These are phyloP conservation scores for Parsonsia alboflavescens DNA, from an alignment of 257 asterid genomes.

Conservation along the genomic window DNA sequence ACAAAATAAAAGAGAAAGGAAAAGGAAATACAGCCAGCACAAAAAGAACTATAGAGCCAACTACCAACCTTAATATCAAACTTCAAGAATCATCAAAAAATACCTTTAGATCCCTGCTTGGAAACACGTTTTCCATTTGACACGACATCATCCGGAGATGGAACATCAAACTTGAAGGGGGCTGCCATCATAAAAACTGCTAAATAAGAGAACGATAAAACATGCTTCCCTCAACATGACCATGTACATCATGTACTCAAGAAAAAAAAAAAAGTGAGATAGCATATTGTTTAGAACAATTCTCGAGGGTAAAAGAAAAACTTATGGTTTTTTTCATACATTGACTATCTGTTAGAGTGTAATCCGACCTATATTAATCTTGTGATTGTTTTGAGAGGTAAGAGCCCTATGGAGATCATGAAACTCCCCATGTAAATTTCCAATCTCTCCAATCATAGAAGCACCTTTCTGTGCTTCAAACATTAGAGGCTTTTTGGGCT, in stretches of 20 bases:
- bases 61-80: neutral
- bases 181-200: conserved; percentile 46
- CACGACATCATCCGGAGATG: conserved; percentile 87
- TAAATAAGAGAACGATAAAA: conserved; percentile 29
- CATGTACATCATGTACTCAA: conserved; percentile 20
- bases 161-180: conserved; percentile 73
- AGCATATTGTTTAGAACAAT: conserved; percentile 1
- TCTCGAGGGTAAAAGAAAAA: conserved; percentile 4
- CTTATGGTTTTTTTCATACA: conserved; percentile 26
- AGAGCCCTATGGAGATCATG: conserved; percentile 56
- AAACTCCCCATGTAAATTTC: conserved; percentile 53
- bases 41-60: neutral
- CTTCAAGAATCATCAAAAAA: conserved; percentile 13
- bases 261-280: conserved; percentile 4
- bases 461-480: conserved; percentile 48
- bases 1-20: neutral
- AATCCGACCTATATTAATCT: conserved; percentile 67
- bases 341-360: conserved; percentile 28
- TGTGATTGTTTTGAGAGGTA: conserved; percentile 54
- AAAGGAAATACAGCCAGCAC: conserved; percentile 9
- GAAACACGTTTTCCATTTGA: conserved; percentile 49
- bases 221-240: conserved; percentile 4
- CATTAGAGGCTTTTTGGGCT: conserved; percentile 45
- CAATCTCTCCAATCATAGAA: conserved; percentile 54
- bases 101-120: conserved; percentile 54